Percentiles rank a stretch among this genome's conserved stretches.
phyloP scores from a whole-genome alignment of 306 rosid genomes.

The Lotus japonicus region DNA sequence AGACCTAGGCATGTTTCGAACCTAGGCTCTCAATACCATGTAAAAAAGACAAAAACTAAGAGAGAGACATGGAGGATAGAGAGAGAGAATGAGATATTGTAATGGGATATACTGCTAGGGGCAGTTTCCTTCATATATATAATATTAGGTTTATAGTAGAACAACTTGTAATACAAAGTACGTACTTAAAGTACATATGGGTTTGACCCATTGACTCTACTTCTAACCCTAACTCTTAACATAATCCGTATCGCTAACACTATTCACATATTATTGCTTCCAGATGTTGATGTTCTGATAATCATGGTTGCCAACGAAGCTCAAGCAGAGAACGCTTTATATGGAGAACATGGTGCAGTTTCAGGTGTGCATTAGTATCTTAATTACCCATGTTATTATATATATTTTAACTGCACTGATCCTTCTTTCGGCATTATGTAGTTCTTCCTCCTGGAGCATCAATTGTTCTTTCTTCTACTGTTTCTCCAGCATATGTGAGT shows the following conservation, averaged over 20 bases:
- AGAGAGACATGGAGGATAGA: too few species aligned
- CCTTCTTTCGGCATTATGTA: slow-evolving; percentile 28
- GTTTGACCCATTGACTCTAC: too few species aligned
- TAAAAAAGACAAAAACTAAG: too few species aligned
- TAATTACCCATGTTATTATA: neutral
- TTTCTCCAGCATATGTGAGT: slow-evolving; percentile 88
- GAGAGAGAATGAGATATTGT: too few species aligned
- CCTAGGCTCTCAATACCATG: too few species aligned
- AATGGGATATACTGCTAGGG: too few species aligned
- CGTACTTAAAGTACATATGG: too few species aligned
- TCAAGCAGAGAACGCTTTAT: slow-evolving; percentile 78
- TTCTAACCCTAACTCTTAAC: too few species aligned
- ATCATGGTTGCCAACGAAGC: slow-evolving; percentile 86
- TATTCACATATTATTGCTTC: slow-evolving; percentile 18
- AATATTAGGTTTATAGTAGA: too few species aligned
- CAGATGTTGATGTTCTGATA: slow-evolving; percentile 83
- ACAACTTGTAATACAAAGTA: too few species aligned
- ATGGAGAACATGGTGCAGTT: slow-evolving; percentile 83
- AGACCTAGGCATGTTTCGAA: too few species aligned
- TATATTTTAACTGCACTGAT: slow-evolving; percentile 18
- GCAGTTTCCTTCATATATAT: too few species aligned
- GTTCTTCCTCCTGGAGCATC: slow-evolving; percentile 85
- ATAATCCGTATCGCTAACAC: neutral
- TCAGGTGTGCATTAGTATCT: slow-evolving; percentile 55
- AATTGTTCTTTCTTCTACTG: slow-evolving; percentile 80